phyloP scores from a whole-genome alignment of 2,329 filamentous ascomycete species.

The Microdochium trichocladiopsis region DNA sequence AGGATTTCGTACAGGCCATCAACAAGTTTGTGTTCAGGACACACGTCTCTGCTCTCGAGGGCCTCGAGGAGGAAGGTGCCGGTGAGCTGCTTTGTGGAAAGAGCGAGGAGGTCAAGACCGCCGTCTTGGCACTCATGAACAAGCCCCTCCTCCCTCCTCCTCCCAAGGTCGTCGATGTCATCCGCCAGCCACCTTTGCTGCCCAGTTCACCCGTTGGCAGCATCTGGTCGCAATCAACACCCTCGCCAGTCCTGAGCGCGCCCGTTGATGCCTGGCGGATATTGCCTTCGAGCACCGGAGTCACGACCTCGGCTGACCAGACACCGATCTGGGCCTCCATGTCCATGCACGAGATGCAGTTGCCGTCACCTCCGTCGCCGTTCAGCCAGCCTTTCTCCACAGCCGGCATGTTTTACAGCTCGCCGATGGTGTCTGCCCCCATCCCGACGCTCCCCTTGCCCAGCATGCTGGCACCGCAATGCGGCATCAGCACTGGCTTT shows the following conservation, averaged over 20 bases:
- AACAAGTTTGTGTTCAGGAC: slow-evolving; percentile 97
- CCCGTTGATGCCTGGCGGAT: slow-evolving; percentile 86
- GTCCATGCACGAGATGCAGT: slow-evolving; percentile 64
- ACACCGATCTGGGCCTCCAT: slow-evolving; percentile 75
- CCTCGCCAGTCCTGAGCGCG: slow-evolving; percentile 58
- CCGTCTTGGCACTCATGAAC: slow-evolving; percentile 76
- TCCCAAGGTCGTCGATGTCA: slow-evolving; percentile 81
- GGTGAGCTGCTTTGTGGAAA: slow-evolving; percentile 88
- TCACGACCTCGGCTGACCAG: slow-evolving; percentile 58
- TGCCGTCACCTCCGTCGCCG: slow-evolving; percentile 72
- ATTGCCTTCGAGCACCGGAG: slow-evolving; percentile 75
- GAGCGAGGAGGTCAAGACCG: slow-evolving; percentile 87
- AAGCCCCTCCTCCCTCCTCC: slow-evolving; percentile 80
- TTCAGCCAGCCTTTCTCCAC: slow-evolving; percentile 74
- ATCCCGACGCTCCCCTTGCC: slow-evolving; percentile 75
- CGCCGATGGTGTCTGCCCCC: slow-evolving; percentile 66
- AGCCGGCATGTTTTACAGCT: slow-evolving; percentile 71
- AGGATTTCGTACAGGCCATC: slow-evolving; percentile 91
- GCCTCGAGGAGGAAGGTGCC: slow-evolving; percentile 90
- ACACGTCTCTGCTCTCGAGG: slow-evolving; percentile 81
- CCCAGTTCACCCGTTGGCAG: slow-evolving; percentile 71
- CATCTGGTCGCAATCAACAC: slow-evolving; percentile 72
- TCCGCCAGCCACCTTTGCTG: slow-evolving; percentile 78
- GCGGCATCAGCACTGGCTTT: slow-evolving; percentile 71
- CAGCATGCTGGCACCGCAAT: slow-evolving; percentile 80